These are phyloP conservation scores for Casaregolazyma lundiana DNA, from an alignment of 1,139 yeast species.

Conservation along the genomic window DNA sequence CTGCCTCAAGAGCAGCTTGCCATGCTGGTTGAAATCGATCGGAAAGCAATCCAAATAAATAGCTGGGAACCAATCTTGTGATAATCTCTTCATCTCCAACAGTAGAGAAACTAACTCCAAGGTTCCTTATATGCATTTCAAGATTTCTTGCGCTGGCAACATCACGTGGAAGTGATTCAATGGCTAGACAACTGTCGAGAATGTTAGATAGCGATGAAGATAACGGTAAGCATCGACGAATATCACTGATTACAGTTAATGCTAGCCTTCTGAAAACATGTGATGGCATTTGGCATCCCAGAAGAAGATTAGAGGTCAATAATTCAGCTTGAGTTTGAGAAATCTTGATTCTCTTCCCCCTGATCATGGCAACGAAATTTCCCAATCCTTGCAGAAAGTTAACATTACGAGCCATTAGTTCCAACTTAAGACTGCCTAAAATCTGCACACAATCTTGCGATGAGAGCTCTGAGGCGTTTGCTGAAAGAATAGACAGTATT, in stretches of 20 bases:
- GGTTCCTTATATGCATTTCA: slow-evolving; percentile 59
- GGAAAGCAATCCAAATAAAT: slow-evolving; percentile 67
- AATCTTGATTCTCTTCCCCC: background rate
- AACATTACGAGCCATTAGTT: background rate
- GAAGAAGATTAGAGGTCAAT: background rate
- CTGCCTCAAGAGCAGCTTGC: slow-evolving; percentile 64
- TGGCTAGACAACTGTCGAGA: slow-evolving; percentile 43
- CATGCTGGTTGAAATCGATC: slow-evolving; percentile 82
- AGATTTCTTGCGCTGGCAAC: slow-evolving; percentile 73
- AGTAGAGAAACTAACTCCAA: slow-evolving; percentile 49
- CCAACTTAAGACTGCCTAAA: background rate
- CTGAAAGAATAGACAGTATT: background rate
- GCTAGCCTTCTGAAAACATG: slow-evolving; percentile 1
- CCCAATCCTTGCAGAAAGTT: background rate
- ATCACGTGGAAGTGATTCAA: slow-evolving; percentile 71
- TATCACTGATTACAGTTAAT: background rate
- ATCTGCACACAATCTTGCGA: background rate
- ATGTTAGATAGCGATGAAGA: background rate
- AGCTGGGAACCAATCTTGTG: slow-evolving; percentile 48
- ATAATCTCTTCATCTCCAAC: slow-evolving; percentile 37
- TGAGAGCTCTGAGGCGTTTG: background rate
- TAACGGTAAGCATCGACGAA: background rate
- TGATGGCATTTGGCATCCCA: slow-evolving; percentile 4
- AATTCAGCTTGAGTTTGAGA: background rate
- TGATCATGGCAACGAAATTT: background rate